Evolutionary conservation across 1,139 yeast species (phyloP).

Genomic region (Candida labiduridarum): DNA sequence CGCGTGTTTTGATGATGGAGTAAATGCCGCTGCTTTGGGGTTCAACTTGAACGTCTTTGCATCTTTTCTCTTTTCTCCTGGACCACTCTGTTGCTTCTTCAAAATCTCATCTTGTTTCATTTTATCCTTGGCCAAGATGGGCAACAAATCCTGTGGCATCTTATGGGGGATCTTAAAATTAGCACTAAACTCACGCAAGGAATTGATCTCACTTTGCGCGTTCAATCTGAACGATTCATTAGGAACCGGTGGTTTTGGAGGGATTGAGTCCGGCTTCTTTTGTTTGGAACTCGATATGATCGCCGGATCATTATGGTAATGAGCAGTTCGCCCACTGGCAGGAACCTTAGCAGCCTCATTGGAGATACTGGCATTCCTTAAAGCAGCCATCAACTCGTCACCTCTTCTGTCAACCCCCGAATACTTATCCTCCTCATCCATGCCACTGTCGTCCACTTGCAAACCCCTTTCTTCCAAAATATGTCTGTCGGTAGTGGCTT

Average conservation of each 20-base stretch:
- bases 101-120: slow-evolving; percentile 62
- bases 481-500: slow-evolving; percentile 71
- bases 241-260: slow-evolving; percentile 35
- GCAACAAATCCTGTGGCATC: slow-evolving; percentile 75
- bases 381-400: slow-evolving; percentile 66
- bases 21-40: slow-evolving; percentile 71
- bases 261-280: slow-evolving; percentile 32
- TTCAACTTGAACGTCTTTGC: slow-evolving; percentile 70
- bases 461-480: slow-evolving; percentile 90
- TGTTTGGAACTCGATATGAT: slow-evolving; percentile 55
- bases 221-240: slow-evolving; percentile 49
- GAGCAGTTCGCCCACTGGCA: slow-evolving; percentile 51
- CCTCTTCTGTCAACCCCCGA: slow-evolving; percentile 82
- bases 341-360: slow-evolving; percentile 48
- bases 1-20: slow-evolving; percentile 48
- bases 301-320: slow-evolving; percentile 75
- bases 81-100: slow-evolving; percentile 33
- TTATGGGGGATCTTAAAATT: slow-evolving; percentile 77
- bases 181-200: slow-evolving; percentile 81
- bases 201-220: slow-evolving; percentile 71
- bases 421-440: slow-evolving; percentile 95
- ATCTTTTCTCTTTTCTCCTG: slow-evolving; percentile 35
- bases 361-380: slow-evolving; percentile 35
- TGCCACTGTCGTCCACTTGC: slow-evolving; percentile 74
- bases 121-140: slow-evolving; percentile 72